Conservation (phyloP, 2,329 filamentous ascomycete species). For the Aureobasidium sp. region DNA sequence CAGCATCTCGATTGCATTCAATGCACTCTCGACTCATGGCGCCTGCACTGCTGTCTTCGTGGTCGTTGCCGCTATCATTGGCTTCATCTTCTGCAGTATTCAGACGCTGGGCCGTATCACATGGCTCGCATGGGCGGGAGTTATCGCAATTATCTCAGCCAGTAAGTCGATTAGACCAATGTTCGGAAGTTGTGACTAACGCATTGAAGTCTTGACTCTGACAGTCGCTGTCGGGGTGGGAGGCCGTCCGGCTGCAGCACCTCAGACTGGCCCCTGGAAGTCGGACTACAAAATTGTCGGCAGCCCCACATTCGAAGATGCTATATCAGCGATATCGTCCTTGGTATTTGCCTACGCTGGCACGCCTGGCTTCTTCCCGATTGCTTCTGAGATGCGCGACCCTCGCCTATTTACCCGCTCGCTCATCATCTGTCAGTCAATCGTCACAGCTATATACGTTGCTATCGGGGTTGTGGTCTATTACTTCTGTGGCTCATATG, state of each 20-base stretch:
- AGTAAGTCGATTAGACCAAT: conserved; percentile 5
- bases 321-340: conserved; percentile 24
- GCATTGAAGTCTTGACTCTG: neutral
- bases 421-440: conserved; percentile 21
- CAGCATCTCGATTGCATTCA: conserved; percentile 20
- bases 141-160: conserved; percentile 18
- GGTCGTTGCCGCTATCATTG: conserved; percentile 32
- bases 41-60: conserved; percentile 34
- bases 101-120: conserved; percentile 27
- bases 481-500: conserved; percentile 37
- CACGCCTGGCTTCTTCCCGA: conserved; percentile 29
- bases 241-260: conserved; percentile 52
- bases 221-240: conserved; percentile 39
- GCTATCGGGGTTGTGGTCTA: conserved; percentile 35
- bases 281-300: conserved; percentile 41
- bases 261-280: conserved; percentile 37
- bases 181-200: neutral
- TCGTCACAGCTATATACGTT: conserved; percentile 24
- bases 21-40: conserved; percentile 21
- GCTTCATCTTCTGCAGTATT: conserved; percentile 28
- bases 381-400: conserved; percentile 32
- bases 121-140: conserved; percentile 29
- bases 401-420: conserved; percentile 26
- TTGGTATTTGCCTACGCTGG: conserved; percentile 32
- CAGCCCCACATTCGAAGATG: conserved; percentile 24